A percentile compares a stretch with the other conserved stretches of the same genome.
phyloP scores from a whole-genome alignment of 305 asterid species.

The Petunia hybrid region DNA sequence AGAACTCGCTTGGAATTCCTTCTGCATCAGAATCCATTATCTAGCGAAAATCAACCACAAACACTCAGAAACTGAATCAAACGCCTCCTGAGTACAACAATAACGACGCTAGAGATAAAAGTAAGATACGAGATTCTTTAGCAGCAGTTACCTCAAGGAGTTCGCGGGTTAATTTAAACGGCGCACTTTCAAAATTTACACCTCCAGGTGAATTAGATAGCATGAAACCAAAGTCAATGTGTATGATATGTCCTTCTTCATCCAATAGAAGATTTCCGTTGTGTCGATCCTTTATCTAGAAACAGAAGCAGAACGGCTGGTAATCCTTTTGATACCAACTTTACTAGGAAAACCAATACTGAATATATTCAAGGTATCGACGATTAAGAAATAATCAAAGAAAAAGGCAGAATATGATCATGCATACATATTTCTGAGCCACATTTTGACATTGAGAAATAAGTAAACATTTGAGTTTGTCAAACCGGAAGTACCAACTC shows the following conservation, averaged over 20 bases:
- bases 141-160: slow-evolving; percentile 80
- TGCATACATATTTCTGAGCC: background rate
- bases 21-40: slow-evolving; percentile 99
- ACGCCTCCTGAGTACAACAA: slow-evolving; percentile 22
- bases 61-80: slow-evolving; percentile 31
- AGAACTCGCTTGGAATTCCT: slow-evolving; percentile 97
- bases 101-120: background rate
- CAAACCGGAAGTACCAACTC: background rate
- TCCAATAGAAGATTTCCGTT: slow-evolving; percentile 92
- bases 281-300: slow-evolving; percentile 90
- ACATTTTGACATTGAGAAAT: slow-evolving; percentile 5
- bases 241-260: slow-evolving; percentile 96
- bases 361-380: slow-evolving; percentile 20
- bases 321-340: slow-evolving; percentile 11
- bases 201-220: slow-evolving; percentile 98
- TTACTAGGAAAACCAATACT: slow-evolving; percentile 12
- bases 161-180: slow-evolving; percentile 90
- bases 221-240: slow-evolving; percentile 96
- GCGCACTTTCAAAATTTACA: slow-evolving; percentile 96
- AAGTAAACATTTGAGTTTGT: slow-evolving; percentile 3
- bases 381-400: background rate
- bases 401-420: background rate
- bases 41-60: slow-evolving; percentile 51
- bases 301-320: slow-evolving; percentile 25
- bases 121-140: background rate